A percentile compares a stretch with the other conserved stretches of the same genome.
Conservation (phyloP, 2,329 filamentous ascomycete species). For the Fusarium cicatricum region DNA sequence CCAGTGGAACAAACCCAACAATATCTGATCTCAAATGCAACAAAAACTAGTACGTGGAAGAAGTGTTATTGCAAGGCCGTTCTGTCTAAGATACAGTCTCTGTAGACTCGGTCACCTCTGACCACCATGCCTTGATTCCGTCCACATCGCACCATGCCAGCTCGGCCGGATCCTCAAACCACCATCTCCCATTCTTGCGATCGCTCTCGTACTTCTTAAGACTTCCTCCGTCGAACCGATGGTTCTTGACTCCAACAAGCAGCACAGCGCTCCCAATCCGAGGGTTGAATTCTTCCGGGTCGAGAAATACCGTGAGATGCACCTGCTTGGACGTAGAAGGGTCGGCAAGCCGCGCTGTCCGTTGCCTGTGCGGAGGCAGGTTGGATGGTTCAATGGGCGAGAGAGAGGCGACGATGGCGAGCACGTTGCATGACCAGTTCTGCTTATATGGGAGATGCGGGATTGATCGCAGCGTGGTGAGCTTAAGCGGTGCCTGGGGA, state of each 20-base stretch:
- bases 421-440: slow-evolving; percentile 65
- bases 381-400: slow-evolving; percentile 58
- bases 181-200: slow-evolving; percentile 52
- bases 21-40: neutral
- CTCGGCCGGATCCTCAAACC: slow-evolving; percentile 58
- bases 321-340: slow-evolving; percentile 62
- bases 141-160: slow-evolving; percentile 60
- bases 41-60: neutral
- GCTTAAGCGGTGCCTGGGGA: slow-evolving; percentile 56
- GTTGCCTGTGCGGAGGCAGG: slow-evolving; percentile 59
- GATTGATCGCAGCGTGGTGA: slow-evolving; percentile 59
- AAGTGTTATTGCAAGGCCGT: neutral
- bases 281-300: slow-evolving; percentile 59
- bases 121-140: slow-evolving; percentile 58
- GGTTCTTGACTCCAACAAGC: slow-evolving; percentile 65
- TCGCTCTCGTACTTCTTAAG: slow-evolving; percentile 57
- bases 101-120: slow-evolving; percentile 28
- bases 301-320: slow-evolving; percentile 62
- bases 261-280: slow-evolving; percentile 58
- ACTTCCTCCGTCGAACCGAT: slow-evolving; percentile 59
- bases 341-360: slow-evolving; percentile 60
- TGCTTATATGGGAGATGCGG: slow-evolving; percentile 63
- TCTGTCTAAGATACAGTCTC: neutral
- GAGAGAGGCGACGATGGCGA: slow-evolving; percentile 59
- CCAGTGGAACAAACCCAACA: neutral